Percentiles rank a stretch among this genome's conserved stretches.
These are phyloP conservation scores for Favolaschia claudopus DNA, from an alignment of 768 basidiomycete genomes.

Conservation along the genomic window DNA sequence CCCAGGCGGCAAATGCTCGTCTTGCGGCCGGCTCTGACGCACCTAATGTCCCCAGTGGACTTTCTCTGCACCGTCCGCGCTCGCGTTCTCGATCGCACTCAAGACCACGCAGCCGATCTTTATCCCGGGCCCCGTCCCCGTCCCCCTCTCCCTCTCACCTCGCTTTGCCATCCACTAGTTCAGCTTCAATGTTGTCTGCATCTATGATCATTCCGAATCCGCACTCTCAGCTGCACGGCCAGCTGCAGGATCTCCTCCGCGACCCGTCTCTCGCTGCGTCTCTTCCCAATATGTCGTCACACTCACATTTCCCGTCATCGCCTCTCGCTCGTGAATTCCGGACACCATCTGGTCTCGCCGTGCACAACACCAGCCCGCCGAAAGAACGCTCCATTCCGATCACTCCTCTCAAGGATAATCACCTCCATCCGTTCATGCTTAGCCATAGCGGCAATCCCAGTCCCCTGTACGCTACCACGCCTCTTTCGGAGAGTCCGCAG, in stretches of 20 bases:
- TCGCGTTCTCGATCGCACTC: constrained; percentile 31
- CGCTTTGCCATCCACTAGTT: constrained; percentile 4
- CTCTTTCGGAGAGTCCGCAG: constrained; percentile 2
- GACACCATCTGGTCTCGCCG: constrained; percentile 7
- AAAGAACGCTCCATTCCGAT: background rate
- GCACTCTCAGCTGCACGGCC: constrained; percentile 42
- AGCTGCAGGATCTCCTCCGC: constrained; percentile 57
- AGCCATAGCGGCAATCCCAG: constrained; percentile 13
- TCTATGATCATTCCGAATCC: constrained; percentile 30
- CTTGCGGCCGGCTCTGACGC: background rate
- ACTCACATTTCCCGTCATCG: constrained; percentile 23
- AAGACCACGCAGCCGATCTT: constrained; percentile 26
- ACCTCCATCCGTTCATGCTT: constrained; percentile 9
- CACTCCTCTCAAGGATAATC: background rate
- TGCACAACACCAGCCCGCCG: background rate
- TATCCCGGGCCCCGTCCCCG: constrained; percentile 22
- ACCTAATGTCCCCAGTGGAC: constrained; percentile 20
- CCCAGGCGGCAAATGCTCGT: constrained; percentile 17
- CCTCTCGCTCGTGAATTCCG: constrained; percentile 28
- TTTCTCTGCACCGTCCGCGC: constrained; percentile 26
- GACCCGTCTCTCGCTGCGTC: constrained; percentile 52
- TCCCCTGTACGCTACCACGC: background rate
- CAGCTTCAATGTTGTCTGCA: constrained; percentile 29
- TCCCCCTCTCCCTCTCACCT: background rate
- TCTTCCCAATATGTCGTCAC: constrained; percentile 46